These are phyloP conservation scores for Phaeotremella skinneri DNA, from an alignment of 768 basidiomycete species.

Conservation along the genomic window DNA sequence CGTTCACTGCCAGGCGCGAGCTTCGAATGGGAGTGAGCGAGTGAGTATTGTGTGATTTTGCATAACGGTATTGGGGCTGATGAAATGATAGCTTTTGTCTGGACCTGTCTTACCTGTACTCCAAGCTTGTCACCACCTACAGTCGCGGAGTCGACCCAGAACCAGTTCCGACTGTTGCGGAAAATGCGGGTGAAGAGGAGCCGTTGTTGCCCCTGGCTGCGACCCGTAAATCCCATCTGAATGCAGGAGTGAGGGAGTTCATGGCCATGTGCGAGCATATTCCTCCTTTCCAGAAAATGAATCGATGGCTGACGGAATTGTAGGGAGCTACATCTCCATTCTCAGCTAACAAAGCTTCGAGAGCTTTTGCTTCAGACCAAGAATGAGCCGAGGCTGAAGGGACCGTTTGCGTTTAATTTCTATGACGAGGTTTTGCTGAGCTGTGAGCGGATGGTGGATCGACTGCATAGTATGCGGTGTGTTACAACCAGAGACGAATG, in stretches of 20 bases:
- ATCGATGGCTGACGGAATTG: conserved; percentile 4
- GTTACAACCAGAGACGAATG: conserved; percentile 96
- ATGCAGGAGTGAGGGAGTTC: conserved; percentile 59
- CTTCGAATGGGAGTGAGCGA: conserved; percentile 80
- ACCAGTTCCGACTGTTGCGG: conserved; percentile 4
- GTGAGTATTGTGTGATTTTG: conserved; percentile 58
- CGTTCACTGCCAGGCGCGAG: conserved; percentile 85
- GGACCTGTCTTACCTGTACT: conserved; percentile 93
- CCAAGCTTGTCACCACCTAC: conserved; percentile 81
- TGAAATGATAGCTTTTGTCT: conserved; percentile 72
- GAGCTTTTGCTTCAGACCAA: conserved; percentile 81
- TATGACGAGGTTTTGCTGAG: conserved; percentile 61
- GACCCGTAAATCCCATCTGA: conserved; percentile 27
- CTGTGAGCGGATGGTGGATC: conserved; percentile 54
- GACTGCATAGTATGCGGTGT: conserved; percentile 89
- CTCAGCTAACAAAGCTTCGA: conserved; percentile 81
- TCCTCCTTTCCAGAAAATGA: conserved; percentile 16
- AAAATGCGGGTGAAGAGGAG: conserved; percentile 46
- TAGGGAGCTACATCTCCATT: conserved; percentile 94
- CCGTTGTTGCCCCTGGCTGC: conserved; percentile 27
- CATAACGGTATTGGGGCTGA: background rate
- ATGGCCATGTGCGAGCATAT: conserved; percentile 75
- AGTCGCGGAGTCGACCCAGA: conserved; percentile 53
- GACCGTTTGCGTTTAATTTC: conserved; percentile 81
- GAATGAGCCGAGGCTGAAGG: conserved; percentile 91